Evolutionary conservation across 2,329 filamentous ascomycete genomes (phyloP).

Genomic region (Clonostachys solani): DNA sequence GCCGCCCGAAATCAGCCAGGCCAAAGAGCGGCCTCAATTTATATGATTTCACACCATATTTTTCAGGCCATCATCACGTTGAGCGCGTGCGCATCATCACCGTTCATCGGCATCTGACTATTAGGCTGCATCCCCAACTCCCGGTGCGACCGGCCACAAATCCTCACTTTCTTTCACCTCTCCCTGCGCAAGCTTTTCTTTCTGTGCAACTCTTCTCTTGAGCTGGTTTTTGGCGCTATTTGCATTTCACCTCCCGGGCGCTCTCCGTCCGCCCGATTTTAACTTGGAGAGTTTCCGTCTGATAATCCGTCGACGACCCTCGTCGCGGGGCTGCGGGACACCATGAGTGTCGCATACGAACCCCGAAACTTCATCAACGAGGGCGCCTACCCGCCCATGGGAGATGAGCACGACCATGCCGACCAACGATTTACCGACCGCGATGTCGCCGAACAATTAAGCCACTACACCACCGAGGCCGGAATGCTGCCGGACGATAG

Average conservation of each 20-base stretch:
- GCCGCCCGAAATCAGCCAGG: no score
- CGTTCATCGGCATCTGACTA: not conserved
- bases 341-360: conserved; percentile 50
- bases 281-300: not conserved
- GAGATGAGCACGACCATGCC: conserved; percentile 35
- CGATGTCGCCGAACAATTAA: conserved; percentile 35
- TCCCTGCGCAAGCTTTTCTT: no score
- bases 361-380: conserved; percentile 43
- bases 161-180: no score
- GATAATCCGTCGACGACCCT: not conserved
- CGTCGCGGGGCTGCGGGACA: conserved; percentile 10
- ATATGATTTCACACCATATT: conserved; percentile 23
- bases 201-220: no score
- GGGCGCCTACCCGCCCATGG: conserved; percentile 40
- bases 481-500: conserved; percentile 30
- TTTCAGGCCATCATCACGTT: conserved; percentile 25
- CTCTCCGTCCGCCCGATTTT: not conserved
- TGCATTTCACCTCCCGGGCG: not conserved
- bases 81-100: conserved; percentile 3
- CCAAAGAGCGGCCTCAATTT: conserved; percentile 2
- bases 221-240: not conserved
- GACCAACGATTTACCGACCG: conserved; percentile 36
- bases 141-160: not conserved
- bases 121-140: not conserved
- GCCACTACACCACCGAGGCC: conserved; percentile 34